Percentiles rank a stretch among this genome's conserved stretches.
These are phyloP conservation scores for Lepidium aucheri DNA, from an alignment of 345 rosid species.

Conservation along the genomic window DNA sequence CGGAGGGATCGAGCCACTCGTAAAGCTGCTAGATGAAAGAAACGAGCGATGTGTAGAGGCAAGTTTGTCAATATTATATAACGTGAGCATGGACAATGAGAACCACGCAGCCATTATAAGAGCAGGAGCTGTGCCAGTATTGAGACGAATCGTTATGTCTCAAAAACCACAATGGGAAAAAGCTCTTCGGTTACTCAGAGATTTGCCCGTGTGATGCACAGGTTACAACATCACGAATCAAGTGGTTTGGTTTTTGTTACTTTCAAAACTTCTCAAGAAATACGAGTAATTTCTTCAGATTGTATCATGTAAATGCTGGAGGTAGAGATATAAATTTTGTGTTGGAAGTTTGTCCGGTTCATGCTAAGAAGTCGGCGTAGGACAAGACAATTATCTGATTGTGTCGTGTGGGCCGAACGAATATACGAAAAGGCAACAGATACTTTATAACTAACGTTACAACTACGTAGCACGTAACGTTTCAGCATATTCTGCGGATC, in stretches of 20 bases:
- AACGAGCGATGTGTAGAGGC: conserved; percentile 56
- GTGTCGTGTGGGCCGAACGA: neutral
- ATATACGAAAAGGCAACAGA: neutral
- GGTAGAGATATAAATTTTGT: neutral
- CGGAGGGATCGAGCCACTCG: conserved; percentile 66
- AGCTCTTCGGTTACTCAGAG: conserved; percentile 67
- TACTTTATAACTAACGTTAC: neutral
- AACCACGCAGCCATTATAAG: conserved; percentile 63
- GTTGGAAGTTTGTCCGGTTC: neutral
- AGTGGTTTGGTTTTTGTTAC: neutral
- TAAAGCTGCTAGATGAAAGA: conserved; percentile 56
- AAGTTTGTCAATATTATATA: conserved; percentile 57
- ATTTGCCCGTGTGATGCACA: conserved; percentile 39
- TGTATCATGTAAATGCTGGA: neutral
- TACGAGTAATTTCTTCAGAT: neutral
- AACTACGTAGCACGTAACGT: neutral
- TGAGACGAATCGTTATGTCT: conserved; percentile 62
- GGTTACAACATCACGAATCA: neutral
- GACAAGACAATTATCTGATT: neutral
- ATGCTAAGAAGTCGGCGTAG: neutral
- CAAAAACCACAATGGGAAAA: conserved; percentile 62
- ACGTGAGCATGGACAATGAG: conserved; percentile 76
- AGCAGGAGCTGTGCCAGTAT: conserved; percentile 66
- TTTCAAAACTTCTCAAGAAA: neutral
- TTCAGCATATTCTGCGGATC: conserved; percentile 6